Percentiles rank a stretch among this genome's conserved stretches.
Evolutionary conservation across 1,284 basidiomycete species (phyloP).

Genomic region (Lignosus rhinocerotis): DNA sequence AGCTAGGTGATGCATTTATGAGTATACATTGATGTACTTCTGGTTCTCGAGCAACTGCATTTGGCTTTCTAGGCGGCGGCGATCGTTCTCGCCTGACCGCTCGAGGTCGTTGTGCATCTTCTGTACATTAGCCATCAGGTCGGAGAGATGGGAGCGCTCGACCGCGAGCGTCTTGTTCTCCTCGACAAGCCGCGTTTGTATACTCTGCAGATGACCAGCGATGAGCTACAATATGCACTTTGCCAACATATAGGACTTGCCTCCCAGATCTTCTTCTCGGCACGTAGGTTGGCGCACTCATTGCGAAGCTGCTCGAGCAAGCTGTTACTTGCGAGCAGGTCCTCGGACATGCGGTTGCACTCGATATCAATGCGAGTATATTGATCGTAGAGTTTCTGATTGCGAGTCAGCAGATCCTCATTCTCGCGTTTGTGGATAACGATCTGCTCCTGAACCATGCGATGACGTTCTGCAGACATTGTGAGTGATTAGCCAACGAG

Average conservation of each 20-base stretch:
- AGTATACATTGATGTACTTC: constrained; percentile 48
- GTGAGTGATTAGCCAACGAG: not conserved
- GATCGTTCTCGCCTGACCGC: constrained; percentile 77
- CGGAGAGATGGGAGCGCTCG: constrained; percentile 83
- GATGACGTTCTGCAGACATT: constrained; percentile 55
- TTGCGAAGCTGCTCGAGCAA: constrained; percentile 76
- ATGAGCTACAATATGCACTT: not conserved
- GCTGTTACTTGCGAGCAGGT: constrained; percentile 56
- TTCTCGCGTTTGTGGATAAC: constrained; percentile 57
- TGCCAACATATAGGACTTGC: constrained; percentile 41
- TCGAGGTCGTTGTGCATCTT: constrained; percentile 89
- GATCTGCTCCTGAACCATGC: constrained; percentile 65
- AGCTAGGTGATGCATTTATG: not conserved
- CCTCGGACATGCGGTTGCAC: constrained; percentile 62
- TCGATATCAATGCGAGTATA: constrained; percentile 68
- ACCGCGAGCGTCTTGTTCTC: constrained; percentile 81
- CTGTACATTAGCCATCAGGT: constrained; percentile 86
- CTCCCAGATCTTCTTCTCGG: constrained; percentile 93
- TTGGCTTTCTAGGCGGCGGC: constrained; percentile 77
- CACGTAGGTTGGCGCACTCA: constrained; percentile 82
- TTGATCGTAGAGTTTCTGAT: constrained; percentile 69
- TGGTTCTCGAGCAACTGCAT: constrained; percentile 79
- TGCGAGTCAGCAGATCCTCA: constrained; percentile 61
- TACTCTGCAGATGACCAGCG: constrained; percentile 45
- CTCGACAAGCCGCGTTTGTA: constrained; percentile 77